Conservation (phyloP, 2,329 filamentous ascomycete species). For the Lachnellula cervina region DNA sequence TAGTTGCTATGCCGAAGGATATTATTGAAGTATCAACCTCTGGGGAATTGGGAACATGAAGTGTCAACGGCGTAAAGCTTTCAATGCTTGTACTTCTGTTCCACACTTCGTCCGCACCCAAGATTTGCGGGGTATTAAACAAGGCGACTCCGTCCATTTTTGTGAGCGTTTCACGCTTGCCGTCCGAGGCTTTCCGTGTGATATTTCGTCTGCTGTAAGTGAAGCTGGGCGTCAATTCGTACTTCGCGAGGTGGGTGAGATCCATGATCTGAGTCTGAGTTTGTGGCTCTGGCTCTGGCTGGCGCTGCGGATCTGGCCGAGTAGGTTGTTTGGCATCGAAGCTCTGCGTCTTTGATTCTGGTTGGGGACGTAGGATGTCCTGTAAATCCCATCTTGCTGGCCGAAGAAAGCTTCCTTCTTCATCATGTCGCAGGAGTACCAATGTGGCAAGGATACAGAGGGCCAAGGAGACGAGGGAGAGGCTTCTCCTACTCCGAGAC, state of each 20-base stretch:
- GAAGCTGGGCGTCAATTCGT: slow-evolving; percentile 13
- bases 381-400: too few relatives aligned
- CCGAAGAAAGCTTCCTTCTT: too few relatives aligned
- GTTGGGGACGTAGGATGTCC: too few relatives aligned
- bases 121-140: slow-evolving; percentile 4
- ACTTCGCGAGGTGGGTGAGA: slow-evolving; percentile 12
- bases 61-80: slow-evolving; percentile 6
- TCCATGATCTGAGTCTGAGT: neutral
- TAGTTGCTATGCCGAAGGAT: slow-evolving; percentile 25
- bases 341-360: neutral
- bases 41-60: slow-evolving; percentile 14
- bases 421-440: too few relatives aligned
- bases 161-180: slow-evolving; percentile 14
- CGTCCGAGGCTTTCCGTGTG: slow-evolving; percentile 5
- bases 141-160: slow-evolving; percentile 11
- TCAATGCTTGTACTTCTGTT: slow-evolving; percentile 2
- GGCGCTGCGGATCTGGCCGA: too few relatives aligned
- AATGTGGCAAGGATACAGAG: neutral
- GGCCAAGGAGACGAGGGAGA: neutral
- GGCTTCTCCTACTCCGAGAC: neutral
- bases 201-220: slow-evolving; percentile 18
- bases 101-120: slow-evolving; percentile 5
- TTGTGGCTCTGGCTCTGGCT: neutral
- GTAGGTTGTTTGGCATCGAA: too few relatives aligned
- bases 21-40: slow-evolving; percentile 20